These are phyloP conservation scores for Tephrocybe sp. DNA, from an alignment of 768 basidiomycete species.

Conservation along the genomic window DNA sequence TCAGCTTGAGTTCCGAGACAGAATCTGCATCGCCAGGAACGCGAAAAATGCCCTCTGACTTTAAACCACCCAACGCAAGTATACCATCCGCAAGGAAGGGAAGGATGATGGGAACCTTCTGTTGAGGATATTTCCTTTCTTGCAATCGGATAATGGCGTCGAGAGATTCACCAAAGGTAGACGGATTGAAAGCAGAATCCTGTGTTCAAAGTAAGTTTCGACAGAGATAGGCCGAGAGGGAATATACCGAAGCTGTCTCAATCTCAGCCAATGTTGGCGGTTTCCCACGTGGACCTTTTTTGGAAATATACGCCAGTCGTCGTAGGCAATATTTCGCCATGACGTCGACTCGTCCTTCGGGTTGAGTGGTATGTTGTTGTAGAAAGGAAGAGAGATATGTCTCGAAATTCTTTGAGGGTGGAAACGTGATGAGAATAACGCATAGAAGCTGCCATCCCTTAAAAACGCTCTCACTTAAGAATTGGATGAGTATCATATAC, in stretches of 20 bases:
- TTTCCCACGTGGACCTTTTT: constrained; percentile 86
- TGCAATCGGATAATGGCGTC: constrained; percentile 84
- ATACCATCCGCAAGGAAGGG: constrained; percentile 94
- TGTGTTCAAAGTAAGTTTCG: constrained; percentile 25
- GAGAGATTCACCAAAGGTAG: constrained; percentile 89
- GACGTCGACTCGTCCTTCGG: constrained; percentile 78
- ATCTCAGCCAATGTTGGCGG: constrained; percentile 83
- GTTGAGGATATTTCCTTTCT: constrained; percentile 80
- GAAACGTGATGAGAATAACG: constrained; percentile 88
- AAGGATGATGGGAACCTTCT: constrained; percentile 88
- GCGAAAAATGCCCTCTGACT: constrained; percentile 90
- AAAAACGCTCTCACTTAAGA: constrained; percentile 76
- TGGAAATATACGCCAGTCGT: constrained; percentile 71
- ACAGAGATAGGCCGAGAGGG: constrained; percentile 26
- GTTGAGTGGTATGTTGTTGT: constrained; percentile 60
- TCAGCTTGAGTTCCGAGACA: constrained; percentile 84
- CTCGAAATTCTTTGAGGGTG: constrained; percentile 92
- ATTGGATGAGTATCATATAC: constrained; percentile 5
- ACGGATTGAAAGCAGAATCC: constrained; percentile 95
- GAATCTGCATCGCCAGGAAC: constrained; percentile 89
- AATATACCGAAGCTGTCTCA: constrained; percentile 89
- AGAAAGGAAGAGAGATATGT: constrained; percentile 82
- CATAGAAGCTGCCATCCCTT: constrained; percentile 94
- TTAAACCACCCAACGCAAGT: constrained; percentile 81
- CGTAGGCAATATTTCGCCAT: constrained; percentile 92